Percentiles rank a stretch among this genome's conserved stretches.
Conservation (phyloP, 2,329 filamentous ascomycete species). For the Phaeosphaeriaceae sp. region DNA sequence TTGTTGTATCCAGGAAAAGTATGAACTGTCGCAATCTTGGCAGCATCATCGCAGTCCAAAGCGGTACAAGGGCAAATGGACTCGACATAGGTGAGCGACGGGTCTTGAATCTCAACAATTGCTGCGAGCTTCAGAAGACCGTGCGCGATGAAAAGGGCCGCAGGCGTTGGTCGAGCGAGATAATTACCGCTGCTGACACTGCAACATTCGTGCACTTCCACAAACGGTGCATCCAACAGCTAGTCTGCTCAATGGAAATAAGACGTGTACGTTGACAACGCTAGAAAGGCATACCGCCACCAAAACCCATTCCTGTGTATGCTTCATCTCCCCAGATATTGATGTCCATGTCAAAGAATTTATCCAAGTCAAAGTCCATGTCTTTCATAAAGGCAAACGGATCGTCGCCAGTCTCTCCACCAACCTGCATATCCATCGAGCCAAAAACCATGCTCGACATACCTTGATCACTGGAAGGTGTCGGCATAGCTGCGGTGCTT, state of each 20-base stretch:
- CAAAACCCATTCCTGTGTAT: slow-evolving; percentile 40
- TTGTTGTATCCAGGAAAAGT: not conserved
- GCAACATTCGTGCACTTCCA: not conserved
- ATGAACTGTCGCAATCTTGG: not conserved
- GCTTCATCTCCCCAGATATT: slow-evolving; percentile 36
- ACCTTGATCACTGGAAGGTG: slow-evolving; percentile 3
- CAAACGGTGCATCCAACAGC: not conserved
- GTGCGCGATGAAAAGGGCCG: not conserved
- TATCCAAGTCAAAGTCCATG: slow-evolving; percentile 43
- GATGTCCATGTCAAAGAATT: slow-evolving; percentile 40
- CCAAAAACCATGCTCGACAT: not conserved
- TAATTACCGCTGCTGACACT: not conserved
- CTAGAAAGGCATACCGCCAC: slow-evolving; percentile 4
- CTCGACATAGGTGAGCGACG: too few species aligned
- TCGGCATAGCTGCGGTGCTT: slow-evolving; percentile 9
- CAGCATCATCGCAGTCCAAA: not conserved
- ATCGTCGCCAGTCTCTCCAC: slow-evolving; percentile 12
- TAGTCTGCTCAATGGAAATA: not conserved
- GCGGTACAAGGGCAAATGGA: too few species aligned
- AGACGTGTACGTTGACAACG: not conserved
- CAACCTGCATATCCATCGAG: slow-evolving; percentile 8
- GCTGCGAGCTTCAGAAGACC: not conserved
- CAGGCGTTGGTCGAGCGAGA: too few species aligned
- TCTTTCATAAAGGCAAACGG: slow-evolving; percentile 33
- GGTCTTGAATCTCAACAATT: too few species aligned